Evolutionary conservation across 495 filamentous ascomycete genomes (phyloP), one percentile per base, ranked within the genome.

Genomic region (Daldinia grandis): DNA sequence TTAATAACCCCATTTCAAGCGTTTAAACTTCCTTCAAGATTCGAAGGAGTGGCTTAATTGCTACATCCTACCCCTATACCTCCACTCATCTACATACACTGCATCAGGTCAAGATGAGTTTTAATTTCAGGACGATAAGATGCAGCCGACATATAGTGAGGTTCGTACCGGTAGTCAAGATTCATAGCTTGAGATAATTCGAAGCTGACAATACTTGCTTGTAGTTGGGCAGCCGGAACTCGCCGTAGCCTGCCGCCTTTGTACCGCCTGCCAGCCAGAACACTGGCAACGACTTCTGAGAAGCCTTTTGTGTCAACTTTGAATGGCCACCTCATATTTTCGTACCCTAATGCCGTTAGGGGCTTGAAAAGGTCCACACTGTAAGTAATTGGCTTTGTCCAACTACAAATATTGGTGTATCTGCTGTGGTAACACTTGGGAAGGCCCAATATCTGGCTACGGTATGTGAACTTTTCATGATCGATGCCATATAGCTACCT

Each of bases 381-480:
- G 74, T 77, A 66, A 77, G 75, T 63, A 71, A 14, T 15, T 49
- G 15, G 3, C 24, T 62, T 21, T 25, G 24, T 21, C 14, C 15
- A 30, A 9, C 19, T 17, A 35, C 28, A 51, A 57, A 27, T 25
- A 42, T 33, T 35, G 4, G 15, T 10, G 3, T 53, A 15, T 28
- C 9, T 12, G 25, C 53, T 40, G 49, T 68, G 24, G 21, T 72
- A 70, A 71, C 51, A 74, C 54, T 30, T 12, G 56, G 44, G 3
- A 47, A 78, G 76, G 6, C 72, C 67, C n/a, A 71, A 74, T 25
- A 54, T 83, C 5, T 83, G 81, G 81, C 61, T 83, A 60, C 76
- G 81, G 81, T 81, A 62, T 71, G 79, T 62, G 14, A 15, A 21
- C 21, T 27, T 33, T 60, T 53, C 35, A 21, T 47, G 28, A n/a